Conservation (phyloP, 805 yeast species). For the Metschnikowia gelsemii region DNA sequence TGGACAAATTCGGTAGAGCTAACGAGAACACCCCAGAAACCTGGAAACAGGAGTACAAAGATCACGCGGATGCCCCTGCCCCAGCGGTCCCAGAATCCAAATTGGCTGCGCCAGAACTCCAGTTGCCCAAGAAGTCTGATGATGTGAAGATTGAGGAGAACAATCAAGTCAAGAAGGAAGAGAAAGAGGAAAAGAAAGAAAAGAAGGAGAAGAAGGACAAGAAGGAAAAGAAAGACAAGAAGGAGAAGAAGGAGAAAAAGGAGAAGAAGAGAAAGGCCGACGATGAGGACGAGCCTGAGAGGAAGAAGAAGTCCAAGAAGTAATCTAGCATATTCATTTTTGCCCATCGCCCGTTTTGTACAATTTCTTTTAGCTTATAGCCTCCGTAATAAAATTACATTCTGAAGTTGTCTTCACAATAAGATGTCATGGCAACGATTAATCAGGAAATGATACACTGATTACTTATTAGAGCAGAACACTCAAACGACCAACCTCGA, state of each 20-base stretch:
- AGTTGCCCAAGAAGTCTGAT: conserved; percentile 51
- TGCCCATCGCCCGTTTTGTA: conserved; percentile 8
- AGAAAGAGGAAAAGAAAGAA: conserved; percentile 36
- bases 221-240: conserved; percentile 54
- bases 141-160: conserved; percentile 39
- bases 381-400: conserved; percentile 1
- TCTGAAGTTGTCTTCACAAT: neutral
- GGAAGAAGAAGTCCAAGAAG: conserved; percentile 51
- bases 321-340: conserved; percentile 20
- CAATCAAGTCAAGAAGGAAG: conserved; percentile 24
- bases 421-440: too few species aligned
- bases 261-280: conserved; percentile 23
- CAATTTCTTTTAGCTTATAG: conserved; percentile 8
- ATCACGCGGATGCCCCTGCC: conserved; percentile 59
- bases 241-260: conserved; percentile 45
- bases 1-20: conserved; percentile 91
- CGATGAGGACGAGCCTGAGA: conserved; percentile 45
- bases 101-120: conserved; percentile 45
- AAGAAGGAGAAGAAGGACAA: conserved; percentile 55
- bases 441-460: neutral
- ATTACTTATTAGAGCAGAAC: neutral
- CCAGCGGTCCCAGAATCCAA: conserved; percentile 59
- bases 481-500: conserved; percentile 2
- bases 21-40: conserved; percentile 91
- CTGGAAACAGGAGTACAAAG: conserved; percentile 85